phyloP scores from a whole-genome alignment of 78 protist species.

The Polysphondylium violaceum region DNA sequence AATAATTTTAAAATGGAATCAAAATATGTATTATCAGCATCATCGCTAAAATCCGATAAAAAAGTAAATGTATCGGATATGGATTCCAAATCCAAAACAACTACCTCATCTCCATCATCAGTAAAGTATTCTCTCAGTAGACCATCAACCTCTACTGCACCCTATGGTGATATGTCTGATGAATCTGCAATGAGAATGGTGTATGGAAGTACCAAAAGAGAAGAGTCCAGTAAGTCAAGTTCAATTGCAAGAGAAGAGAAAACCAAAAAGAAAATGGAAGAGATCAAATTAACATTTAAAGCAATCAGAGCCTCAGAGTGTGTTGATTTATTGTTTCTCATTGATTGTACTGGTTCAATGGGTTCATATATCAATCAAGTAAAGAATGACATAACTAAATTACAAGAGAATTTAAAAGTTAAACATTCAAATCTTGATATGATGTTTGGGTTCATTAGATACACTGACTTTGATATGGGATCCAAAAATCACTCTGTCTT shows the following conservation, averaged over 20 bases:
- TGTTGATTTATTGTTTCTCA: not conserved
- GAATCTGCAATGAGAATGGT: not conserved
- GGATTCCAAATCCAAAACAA: not conserved
- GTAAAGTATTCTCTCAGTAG: not conserved
- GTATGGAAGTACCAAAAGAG: not conserved
- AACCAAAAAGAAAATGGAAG: not conserved
- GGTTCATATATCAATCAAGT: not conserved
- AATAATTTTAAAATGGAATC: not conserved
- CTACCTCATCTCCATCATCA: not conserved
- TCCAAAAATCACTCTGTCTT: not conserved
- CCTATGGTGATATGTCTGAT: not conserved
- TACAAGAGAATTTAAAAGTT: not conserved
- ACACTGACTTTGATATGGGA: constrained; percentile 3
- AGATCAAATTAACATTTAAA: not conserved
- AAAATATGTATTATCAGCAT: not conserved
- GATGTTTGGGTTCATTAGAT: constrained; percentile 11
- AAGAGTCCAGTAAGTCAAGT: not conserved
- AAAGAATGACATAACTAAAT: not conserved
- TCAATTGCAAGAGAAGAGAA: not conserved
- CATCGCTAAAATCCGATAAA: not conserved
- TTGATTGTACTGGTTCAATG: constrained; percentile 12
- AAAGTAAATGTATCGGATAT: constrained; percentile 18
- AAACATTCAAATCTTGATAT: not conserved
- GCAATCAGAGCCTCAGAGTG: constrained; percentile 19
- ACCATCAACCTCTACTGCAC: not conserved